These are phyloP conservation scores for Leucosporidium yakuticum DNA, from an alignment of 768 basidiomycete species.

Conservation along the genomic window DNA sequence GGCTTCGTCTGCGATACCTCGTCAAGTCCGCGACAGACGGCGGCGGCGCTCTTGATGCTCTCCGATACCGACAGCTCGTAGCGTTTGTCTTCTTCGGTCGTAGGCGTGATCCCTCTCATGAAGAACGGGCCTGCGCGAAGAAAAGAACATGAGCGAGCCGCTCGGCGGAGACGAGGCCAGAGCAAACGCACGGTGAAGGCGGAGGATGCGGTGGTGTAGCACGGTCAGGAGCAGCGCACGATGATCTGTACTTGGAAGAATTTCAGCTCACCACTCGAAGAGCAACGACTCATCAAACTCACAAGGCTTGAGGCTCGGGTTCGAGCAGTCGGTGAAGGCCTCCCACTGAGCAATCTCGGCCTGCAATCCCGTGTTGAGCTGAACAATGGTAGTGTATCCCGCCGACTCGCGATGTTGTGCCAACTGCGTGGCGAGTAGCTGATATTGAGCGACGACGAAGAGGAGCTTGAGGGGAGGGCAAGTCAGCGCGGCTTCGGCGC, in stretches of 20 bases:
- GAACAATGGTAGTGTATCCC: not conserved
- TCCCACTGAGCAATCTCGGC: not conserved
- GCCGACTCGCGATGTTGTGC: not conserved
- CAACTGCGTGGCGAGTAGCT: not conserved
- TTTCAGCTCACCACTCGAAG: not conserved
- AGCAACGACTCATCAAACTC: not conserved
- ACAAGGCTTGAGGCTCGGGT: not conserved
- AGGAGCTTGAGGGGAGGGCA: not conserved
- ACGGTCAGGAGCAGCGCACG: not conserved
- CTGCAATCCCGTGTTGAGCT: not conserved
- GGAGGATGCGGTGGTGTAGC: not conserved
- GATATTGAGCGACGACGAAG: slow-evolving; percentile 3
- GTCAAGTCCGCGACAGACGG: not conserved
- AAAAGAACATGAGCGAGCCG: not conserved
- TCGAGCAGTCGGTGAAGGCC: slow-evolving; percentile 1
- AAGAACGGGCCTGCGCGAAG: not conserved
- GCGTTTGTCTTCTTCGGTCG: not conserved
- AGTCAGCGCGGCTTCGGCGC: too few relatives aligned
- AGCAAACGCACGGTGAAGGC: not conserved
- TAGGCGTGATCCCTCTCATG: not conserved
- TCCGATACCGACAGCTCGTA: not conserved
- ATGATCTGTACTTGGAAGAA: not conserved
- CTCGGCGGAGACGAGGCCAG: not conserved
- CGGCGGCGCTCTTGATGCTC: slow-evolving; percentile 1
- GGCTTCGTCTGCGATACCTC: not conserved